Evolutionary conservation across 1,284 basidiomycete genomes (phyloP).

Genomic region (Anthracocystis walkeri): DNA sequence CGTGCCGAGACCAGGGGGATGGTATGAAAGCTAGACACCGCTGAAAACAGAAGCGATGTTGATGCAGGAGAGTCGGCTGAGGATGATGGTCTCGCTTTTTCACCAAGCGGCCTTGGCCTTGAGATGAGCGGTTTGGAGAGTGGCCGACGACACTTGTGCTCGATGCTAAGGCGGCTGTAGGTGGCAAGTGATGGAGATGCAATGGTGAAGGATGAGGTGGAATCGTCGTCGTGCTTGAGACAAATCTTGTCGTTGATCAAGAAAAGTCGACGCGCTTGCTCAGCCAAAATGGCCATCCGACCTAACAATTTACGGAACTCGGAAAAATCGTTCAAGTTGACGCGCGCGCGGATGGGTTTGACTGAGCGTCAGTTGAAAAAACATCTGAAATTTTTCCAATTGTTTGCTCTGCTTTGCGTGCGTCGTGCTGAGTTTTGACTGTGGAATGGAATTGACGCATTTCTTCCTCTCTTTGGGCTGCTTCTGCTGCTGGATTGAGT

Average conservation of each 20-base stretch:
- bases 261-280: conserved; percentile 8
- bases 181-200: neutral
- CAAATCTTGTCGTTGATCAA: conserved; percentile 2
- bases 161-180: neutral
- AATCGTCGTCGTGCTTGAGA: neutral
- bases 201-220: neutral
- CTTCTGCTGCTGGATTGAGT: neutral
- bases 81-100: neutral
- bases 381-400: neutral
- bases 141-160: neutral
- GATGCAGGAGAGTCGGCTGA: neutral
- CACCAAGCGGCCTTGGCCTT: neutral
- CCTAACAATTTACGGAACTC: neutral
- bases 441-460: conserved; percentile 2
- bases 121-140: too few species aligned
- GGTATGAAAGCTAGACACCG: neutral
- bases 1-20: neutral
- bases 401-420: neutral
- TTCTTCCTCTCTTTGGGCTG: neutral
- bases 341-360: neutral
- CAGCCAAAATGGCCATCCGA: neutral
- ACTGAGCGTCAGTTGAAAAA: neutral
- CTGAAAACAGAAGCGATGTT: neutral
- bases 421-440: neutral
- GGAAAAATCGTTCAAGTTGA: conserved; percentile 2